Conservation (phyloP, 2,329 filamentous ascomycete genomes). For the Neobulgaria alba region DNA sequence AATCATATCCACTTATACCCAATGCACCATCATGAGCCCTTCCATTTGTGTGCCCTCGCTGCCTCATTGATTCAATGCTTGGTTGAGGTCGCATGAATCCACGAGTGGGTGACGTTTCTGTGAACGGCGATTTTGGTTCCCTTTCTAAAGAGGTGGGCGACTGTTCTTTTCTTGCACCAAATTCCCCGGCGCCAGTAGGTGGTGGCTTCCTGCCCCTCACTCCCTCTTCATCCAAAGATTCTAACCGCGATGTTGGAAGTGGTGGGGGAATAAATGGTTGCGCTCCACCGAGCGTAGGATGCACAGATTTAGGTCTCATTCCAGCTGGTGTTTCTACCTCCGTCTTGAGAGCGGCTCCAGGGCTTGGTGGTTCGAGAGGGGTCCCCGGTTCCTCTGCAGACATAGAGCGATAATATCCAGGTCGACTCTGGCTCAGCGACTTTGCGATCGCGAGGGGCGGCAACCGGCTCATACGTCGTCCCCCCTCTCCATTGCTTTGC, state of each 20-base stretch:
- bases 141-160: conserved; percentile 46
- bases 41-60: conserved; percentile 13
- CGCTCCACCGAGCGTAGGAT: conserved; percentile 57
- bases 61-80: conserved; percentile 24
- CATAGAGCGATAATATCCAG: conserved; percentile 72
- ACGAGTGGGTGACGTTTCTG: neutral
- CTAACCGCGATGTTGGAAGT: conserved; percentile 7
- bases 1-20: conserved; percentile 28
- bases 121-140: conserved; percentile 6
- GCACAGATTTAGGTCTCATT: conserved; percentile 60
- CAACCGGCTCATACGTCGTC: conserved; percentile 74
- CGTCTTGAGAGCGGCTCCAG: conserved; percentile 41
- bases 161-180: conserved; percentile 48
- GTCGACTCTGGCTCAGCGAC: conserved; percentile 68
- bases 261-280: conserved; percentile 9
- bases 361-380: conserved; percentile 23
- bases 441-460: conserved; percentile 77
- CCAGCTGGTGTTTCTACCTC: conserved; percentile 43
- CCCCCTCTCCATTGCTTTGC: conserved; percentile 57
- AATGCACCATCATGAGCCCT: conserved; percentile 19
- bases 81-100: conserved; percentile 14
- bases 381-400: conserved; percentile 49
- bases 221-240: conserved; percentile 19
- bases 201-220: conserved; percentile 18
- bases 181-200: conserved; percentile 24